A percentile compares a stretch with the other conserved stretches of the same genome.
Evolutionary conservation across 2,329 filamentous ascomycete genomes (phyloP).

Genomic region (Aphanoascus verrucosus): DNA sequence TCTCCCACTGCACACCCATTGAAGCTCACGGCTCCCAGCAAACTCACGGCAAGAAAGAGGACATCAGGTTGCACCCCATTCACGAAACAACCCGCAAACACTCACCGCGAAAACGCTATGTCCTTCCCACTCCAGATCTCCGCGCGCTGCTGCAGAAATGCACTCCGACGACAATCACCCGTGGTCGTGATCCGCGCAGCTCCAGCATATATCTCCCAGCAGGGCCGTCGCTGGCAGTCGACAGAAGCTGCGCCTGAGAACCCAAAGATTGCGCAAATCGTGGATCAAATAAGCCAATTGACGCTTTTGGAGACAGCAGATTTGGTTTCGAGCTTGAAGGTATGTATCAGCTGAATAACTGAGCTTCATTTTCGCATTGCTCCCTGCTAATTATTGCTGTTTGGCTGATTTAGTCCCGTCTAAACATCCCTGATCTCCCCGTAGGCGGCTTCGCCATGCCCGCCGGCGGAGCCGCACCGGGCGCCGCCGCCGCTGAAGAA

Average conservation of each 20-base stretch:
- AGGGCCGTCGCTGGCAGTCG: slow-evolving; percentile 76
- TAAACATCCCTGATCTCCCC: slow-evolving; percentile 97
- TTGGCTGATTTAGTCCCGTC: slow-evolving; percentile 54
- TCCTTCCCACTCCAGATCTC: slow-evolving; percentile 32
- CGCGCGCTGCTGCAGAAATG: slow-evolving; percentile 36
- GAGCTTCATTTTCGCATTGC: neutral
- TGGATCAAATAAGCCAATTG: slow-evolving; percentile 98
- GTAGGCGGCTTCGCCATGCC: slow-evolving; percentile 79
- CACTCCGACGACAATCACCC: slow-evolving; percentile 30
- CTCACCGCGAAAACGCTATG: slow-evolving; percentile 21
- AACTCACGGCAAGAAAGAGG: neutral
- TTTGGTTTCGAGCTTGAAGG: slow-evolving; percentile 89
- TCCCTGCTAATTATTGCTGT: neutral
- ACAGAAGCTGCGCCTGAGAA: slow-evolving; percentile 60
- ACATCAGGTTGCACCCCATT: neutral
- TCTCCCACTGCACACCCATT: neutral
- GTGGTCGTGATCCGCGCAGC: slow-evolving; percentile 25
- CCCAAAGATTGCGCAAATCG: slow-evolving; percentile 88
- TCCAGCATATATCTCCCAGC: slow-evolving; percentile 11
- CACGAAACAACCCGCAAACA: neutral
- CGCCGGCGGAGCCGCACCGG: slow-evolving; percentile 47
- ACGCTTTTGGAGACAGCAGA: slow-evolving; percentile 96
- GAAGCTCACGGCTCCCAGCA: neutral
- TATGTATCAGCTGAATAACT: slow-evolving; percentile 29
- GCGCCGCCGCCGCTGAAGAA: slow-evolving; percentile 53